Conservation (phyloP, 2,329 filamentous ascomycete genomes). For the Xylariales sp. region DNA sequence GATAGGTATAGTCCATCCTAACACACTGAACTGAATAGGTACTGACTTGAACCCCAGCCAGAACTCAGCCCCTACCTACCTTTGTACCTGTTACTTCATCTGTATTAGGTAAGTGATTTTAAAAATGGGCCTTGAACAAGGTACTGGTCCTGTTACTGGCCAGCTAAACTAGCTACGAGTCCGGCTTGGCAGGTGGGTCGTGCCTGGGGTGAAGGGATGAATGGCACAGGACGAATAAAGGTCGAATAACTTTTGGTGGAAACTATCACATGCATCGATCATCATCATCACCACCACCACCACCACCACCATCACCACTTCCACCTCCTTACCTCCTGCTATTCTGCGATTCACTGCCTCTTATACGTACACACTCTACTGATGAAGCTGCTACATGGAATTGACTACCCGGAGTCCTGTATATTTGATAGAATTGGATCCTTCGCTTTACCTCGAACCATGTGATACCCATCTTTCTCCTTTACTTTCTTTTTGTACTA, state of each 20-base stretch:
- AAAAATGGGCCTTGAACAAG: too few species aligned
- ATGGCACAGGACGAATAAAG: neutral
- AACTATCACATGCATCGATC: conserved; percentile 34
- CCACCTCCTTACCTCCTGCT: neutral
- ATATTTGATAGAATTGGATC: conserved; percentile 7
- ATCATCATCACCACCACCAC: neutral
- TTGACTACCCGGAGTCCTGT: neutral
- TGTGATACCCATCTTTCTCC: conserved; percentile 22
- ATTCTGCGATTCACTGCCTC: neutral
- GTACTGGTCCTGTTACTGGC: too few species aligned
- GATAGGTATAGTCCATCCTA: too few species aligned
- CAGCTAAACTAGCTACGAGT: too few species aligned
- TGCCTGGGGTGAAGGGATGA: neutral
- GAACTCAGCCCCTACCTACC: too few species aligned
- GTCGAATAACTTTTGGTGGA: conserved; percentile 17
- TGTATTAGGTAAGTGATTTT: neutral
- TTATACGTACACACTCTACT: neutral
- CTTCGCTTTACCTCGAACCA: conserved; percentile 14
- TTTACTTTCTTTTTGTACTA: conserved; percentile 23
- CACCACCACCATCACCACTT: too few species aligned
- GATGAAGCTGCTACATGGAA: conserved; percentile 2
- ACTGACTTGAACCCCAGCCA: too few species aligned
- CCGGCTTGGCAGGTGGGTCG: conserved; percentile 19
- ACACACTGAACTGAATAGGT: too few species aligned
- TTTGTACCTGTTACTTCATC: too few species aligned